Evolutionary conservation across 2,329 filamentous ascomycete genomes (phyloP).

Genomic region (Pseudocercospora musae): DNA sequence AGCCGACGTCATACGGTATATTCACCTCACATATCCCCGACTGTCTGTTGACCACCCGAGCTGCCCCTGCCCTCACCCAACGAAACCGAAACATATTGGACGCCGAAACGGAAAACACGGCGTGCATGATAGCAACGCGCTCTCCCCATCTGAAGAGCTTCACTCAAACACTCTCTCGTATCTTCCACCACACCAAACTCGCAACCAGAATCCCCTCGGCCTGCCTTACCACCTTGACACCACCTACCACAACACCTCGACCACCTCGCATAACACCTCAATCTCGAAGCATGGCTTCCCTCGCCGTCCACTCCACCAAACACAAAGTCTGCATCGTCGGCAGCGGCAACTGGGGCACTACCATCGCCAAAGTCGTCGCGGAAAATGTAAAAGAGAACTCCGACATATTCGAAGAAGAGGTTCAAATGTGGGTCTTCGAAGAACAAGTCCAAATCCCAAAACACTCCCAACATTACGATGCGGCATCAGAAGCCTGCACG

Average conservation of each 20-base stretch:
- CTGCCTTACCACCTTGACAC: not conserved
- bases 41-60: not conserved
- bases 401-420: conserved; percentile 78
- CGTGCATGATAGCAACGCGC: not conserved
- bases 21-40: too few relatives aligned
- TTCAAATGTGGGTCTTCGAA: conserved; percentile 99
- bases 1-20: not conserved
- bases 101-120: not conserved
- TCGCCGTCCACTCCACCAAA: conserved; percentile 60
- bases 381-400: conserved; percentile 80
- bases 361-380: conserved; percentile 93
- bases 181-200: not conserved
- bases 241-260: not conserved
- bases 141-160: not conserved
- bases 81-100: not conserved
- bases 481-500: conserved; percentile 54
- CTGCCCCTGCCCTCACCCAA: not conserved
- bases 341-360: conserved; percentile 97
- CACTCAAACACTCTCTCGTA: not conserved
- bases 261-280: not conserved
- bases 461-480: conserved; percentile 69
- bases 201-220: not conserved
- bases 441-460: conserved; percentile 76
- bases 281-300: conserved; percentile 43
- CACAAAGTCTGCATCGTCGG: conserved; percentile 94